These are phyloP conservation scores for Pleurotus djamor DNA, from an alignment of 768 basidiomycete genomes.

Conservation along the genomic window DNA sequence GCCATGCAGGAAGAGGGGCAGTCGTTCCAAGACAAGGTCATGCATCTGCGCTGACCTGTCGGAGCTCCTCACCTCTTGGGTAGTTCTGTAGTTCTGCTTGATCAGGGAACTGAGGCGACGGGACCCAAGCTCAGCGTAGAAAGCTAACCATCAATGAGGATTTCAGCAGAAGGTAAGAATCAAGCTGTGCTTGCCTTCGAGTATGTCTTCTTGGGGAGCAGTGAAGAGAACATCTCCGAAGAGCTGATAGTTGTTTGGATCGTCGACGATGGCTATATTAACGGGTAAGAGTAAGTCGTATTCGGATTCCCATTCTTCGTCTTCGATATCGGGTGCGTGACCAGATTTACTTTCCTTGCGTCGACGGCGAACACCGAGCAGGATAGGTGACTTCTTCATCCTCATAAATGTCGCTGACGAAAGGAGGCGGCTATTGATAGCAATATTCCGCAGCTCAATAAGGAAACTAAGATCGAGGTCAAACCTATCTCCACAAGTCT, in stretches of 20 bases:
- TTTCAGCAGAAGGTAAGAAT: neutral
- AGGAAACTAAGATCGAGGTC: slow-evolving; percentile 57
- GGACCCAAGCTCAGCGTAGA: slow-evolving; percentile 79
- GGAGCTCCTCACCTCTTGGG: slow-evolving; percentile 46
- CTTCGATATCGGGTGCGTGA: slow-evolving; percentile 46
- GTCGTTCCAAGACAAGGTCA: slow-evolving; percentile 70
- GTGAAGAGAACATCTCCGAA: slow-evolving; percentile 77
- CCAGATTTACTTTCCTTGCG: slow-evolving; percentile 23
- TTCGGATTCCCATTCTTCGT: slow-evolving; percentile 70
- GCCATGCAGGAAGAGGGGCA: slow-evolving; percentile 92
- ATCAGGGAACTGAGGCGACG: slow-evolving; percentile 70
- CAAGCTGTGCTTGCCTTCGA: slow-evolving; percentile 58
- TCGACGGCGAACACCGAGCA: slow-evolving; percentile 73
- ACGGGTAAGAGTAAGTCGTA: slow-evolving; percentile 71
- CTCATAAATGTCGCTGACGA: slow-evolving; percentile 46
- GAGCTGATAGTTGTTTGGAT: slow-evolving; percentile 74
- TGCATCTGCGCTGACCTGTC: slow-evolving; percentile 51
- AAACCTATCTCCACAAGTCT: neutral
- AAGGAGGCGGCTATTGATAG: slow-evolving; percentile 68
- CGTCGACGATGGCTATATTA: slow-evolving; percentile 83
- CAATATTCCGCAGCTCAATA: slow-evolving; percentile 79
- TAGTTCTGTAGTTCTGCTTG: slow-evolving; percentile 71
- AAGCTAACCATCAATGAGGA: slow-evolving; percentile 37
- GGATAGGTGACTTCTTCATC: slow-evolving; percentile 70
- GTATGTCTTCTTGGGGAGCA: slow-evolving; percentile 86